phyloP scores from a whole-genome alignment of 78 protist species.

The Neovahlkampfia damariscottae region DNA sequence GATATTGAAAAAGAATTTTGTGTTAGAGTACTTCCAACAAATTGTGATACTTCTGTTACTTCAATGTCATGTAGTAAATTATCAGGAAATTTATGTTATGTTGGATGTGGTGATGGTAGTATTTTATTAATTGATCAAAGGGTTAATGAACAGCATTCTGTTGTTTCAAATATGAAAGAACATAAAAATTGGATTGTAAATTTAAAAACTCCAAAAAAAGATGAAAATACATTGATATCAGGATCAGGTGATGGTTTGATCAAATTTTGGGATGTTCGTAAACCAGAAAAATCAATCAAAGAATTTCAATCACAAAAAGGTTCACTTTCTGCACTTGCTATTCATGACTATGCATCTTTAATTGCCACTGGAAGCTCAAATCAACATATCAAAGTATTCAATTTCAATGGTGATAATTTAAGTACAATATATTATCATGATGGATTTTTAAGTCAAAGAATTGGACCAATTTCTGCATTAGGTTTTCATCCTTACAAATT shows the following conservation, averaged over 20 bases:
- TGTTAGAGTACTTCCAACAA: constrained; percentile 23
- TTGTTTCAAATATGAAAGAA: constrained; percentile 3
- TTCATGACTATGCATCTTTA: constrained; percentile 44
- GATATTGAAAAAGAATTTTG: constrained; percentile 49
- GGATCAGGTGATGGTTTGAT: background rate
- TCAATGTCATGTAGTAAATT: constrained; percentile 27
- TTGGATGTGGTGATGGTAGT: constrained; percentile 47
- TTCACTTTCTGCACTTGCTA: constrained; percentile 21
- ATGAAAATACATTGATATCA: background rate
- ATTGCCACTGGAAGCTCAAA: constrained; percentile 30
- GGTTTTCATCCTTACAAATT: constrained; percentile 69
- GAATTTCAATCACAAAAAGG: background rate
- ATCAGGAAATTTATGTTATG: constrained; percentile 25
- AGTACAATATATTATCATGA: constrained; percentile 63
- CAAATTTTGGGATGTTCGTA: constrained; percentile 28
- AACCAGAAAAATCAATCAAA: background rate
- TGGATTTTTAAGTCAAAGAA: constrained; percentile 78
- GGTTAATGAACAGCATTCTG: background rate
- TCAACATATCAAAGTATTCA: constrained; percentile 31
- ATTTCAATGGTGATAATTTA: constrained; percentile 47
- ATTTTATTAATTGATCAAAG: constrained; percentile 43
- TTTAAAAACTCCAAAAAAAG: background rate
- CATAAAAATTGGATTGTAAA: background rate
- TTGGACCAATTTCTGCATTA: constrained; percentile 72
- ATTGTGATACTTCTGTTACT: constrained; percentile 31